Conservation (phyloP, 495 filamentous ascomycete genomes). For the Penicillium odoratum region DNA sequence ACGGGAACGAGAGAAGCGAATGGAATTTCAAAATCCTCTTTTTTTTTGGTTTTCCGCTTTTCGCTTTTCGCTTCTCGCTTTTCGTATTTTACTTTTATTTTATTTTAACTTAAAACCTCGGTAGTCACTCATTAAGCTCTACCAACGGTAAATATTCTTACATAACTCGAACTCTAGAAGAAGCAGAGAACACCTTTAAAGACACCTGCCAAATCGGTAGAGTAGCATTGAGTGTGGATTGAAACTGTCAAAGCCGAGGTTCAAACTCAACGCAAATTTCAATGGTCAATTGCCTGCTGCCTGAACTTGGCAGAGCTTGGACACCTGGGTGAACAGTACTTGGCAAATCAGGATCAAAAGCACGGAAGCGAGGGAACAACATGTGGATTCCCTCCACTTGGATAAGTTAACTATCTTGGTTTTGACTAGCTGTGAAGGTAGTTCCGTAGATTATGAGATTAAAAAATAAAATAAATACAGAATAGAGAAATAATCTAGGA, state of each 20-base stretch:
- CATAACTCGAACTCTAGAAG: not conserved
- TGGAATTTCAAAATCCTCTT: not conserved
- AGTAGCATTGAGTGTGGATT: not conserved
- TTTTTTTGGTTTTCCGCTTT: not conserved
- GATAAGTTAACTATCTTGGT: not conserved
- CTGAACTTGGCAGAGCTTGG: constrained; percentile 1
- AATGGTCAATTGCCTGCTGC: not conserved
- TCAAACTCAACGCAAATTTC: not conserved
- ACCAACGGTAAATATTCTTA: not conserved
- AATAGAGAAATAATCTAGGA: not conserved
- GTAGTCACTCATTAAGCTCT: not conserved
- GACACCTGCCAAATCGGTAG: not conserved
- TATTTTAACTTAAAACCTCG: not conserved
- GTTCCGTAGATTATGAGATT: not conserved
- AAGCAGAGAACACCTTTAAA: not conserved
- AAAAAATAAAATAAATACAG: not conserved
- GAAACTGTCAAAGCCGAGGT: constrained; percentile 3
- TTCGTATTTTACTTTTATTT: not conserved
- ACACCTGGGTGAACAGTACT: not conserved
- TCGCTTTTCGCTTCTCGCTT: not conserved
- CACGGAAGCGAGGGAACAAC: not conserved
- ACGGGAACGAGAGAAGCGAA: not conserved
- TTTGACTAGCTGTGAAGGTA: not conserved
- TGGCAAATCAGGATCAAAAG: not conserved
- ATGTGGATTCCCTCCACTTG: not conserved